Evolutionary conservation across 1,139 yeast species (phyloP).

Genomic region (Diutina neorugosa): DNA sequence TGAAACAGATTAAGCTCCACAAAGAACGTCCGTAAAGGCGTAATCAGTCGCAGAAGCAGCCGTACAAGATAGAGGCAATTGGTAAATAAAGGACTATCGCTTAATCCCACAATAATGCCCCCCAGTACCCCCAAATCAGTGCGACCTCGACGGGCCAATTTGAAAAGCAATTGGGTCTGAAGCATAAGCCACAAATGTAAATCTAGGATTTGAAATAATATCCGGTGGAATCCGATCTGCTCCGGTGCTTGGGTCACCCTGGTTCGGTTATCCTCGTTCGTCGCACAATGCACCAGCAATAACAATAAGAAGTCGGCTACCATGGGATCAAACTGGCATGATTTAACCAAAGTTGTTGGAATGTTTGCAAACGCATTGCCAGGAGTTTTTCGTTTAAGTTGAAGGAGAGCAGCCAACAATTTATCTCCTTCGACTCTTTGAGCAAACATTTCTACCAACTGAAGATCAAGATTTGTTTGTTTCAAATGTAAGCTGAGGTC

Average conservation of each 20-base stretch:
- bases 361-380: not conserved
- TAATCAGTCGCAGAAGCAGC: conserved; percentile 2
- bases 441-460: not conserved
- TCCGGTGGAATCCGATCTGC: not conserved
- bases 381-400: not conserved
- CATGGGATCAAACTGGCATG: not conserved
- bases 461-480: not conserved
- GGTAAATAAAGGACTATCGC: not conserved
- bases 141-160: not conserved
- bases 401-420: not conserved
- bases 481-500: not conserved
- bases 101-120: not conserved
- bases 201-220: not conserved
- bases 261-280: not conserved
- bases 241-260: not conserved
- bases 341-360: not conserved
- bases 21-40: conserved; percentile 1
- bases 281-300: not conserved
- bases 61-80: not conserved
- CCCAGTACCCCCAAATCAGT: not conserved
- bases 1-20: not conserved
- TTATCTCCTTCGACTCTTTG: not conserved
- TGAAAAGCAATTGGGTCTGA: not conserved
- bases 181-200: not conserved
- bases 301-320: not conserved